These are phyloP conservation scores for Oryza glaberrima DNA, from an alignment of 176 grass and related monocot genomes.

Conservation along the genomic window DNA sequence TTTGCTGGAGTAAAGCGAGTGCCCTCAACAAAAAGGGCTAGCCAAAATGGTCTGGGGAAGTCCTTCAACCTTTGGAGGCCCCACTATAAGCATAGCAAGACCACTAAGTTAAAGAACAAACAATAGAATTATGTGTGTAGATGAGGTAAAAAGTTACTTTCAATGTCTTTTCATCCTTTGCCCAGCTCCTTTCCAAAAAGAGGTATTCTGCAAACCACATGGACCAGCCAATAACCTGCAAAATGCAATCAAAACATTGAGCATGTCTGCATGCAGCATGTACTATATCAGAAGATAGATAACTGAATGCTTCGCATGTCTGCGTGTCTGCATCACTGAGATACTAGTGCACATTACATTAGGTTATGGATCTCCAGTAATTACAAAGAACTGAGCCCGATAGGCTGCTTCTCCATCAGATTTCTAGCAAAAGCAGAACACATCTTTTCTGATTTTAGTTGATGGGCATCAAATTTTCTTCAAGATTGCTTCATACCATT, in stretches of 20 bases:
- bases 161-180: constrained; percentile 80
- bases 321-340: background rate
- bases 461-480: background rate
- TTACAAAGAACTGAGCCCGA: background rate
- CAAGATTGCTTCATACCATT: background rate
- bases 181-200: constrained; percentile 90
- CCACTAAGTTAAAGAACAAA: constrained; percentile 10
- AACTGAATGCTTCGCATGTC: background rate
- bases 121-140: background rate
- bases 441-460: background rate
- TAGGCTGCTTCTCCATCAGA: background rate
- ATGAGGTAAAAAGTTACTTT: constrained; percentile 52
- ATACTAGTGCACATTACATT: background rate
- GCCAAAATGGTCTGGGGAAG: constrained; percentile 94
- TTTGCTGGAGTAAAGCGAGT: constrained; percentile 83
- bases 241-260: constrained; percentile 19
- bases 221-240: constrained; percentile 90
- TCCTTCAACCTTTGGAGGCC: constrained; percentile 82
- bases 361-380: background rate
- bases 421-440: background rate
- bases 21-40: constrained; percentile 91
- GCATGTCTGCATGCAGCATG: constrained; percentile 5
- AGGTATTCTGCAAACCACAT: constrained; percentile 93
- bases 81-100: constrained; percentile 45
- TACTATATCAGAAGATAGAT: background rate